Evolutionary conservation across 1,139 yeast genomes (phyloP), one percentile per base, ranked within the genome.

Genomic region (Suhomyces kunorum): DNA sequence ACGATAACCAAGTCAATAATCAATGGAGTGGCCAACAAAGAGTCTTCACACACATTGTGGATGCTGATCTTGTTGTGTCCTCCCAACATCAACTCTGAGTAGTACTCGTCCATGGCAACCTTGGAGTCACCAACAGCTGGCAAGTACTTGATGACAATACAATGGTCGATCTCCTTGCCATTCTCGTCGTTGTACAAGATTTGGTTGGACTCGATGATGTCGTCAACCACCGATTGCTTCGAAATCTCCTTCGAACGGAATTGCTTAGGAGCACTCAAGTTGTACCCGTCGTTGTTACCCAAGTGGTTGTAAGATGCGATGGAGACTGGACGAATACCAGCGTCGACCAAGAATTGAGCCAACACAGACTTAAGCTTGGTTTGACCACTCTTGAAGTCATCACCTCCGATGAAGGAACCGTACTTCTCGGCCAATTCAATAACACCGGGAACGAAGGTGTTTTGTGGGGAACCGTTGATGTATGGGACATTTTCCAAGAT

Each of bases 41-140:
- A 89, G 66, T 90, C 98, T 69, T 90, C 98, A 67, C 98, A 90
- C 29, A 90, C 96, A 61, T 90, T 90, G 71, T 89, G 96, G 59
- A 90, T 85, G 42, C 94, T 82, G 51, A 90, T 86, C 63, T 92
- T 85, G 73, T 89, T 90, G 71, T 89, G 97, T 35, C 98, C 98
- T 47, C 98, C 98, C 57, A 90, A 78, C 97, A 90, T 89, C 63
- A 90, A 81, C 68, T 90, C 97, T 46, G 95, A 85, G 72, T 89
- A 88, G 70, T 90, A 90, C 72, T 90, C 97, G 66, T 90, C 98
- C 97, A 90, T 90, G 40, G 98, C 98, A 48, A 90, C 96, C 76
- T 90, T 90, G 52, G 95, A 83, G 66, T 90, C 98, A 34, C 96
- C 96, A 41, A 90, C 97, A 8, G 97, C 97, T 45, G 87, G 86